Conservation (phyloP, 352 stramenopile genomes). For the Pythium monospermum region DNA sequence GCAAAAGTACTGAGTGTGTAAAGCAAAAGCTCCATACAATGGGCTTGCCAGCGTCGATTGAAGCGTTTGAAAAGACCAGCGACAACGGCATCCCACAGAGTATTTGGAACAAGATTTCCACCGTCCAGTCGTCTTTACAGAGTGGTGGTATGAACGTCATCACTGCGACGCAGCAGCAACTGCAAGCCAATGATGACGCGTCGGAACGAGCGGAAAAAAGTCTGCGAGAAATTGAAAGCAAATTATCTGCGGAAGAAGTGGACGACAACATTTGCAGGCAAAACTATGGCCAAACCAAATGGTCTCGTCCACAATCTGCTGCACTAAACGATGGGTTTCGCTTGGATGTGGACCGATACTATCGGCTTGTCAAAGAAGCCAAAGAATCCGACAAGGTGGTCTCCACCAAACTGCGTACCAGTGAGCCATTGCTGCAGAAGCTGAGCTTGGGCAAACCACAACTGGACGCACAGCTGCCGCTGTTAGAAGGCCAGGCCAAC, state of each 20-base stretch:
- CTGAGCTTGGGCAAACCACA: slow-evolving; percentile 44
- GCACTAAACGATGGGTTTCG: slow-evolving; percentile 54
- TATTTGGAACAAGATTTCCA: slow-evolving; percentile 53
- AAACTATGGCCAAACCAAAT: slow-evolving; percentile 59
- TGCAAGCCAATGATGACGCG: slow-evolving; percentile 47
- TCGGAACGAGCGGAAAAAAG: slow-evolving; percentile 56
- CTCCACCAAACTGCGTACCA: slow-evolving; percentile 37
- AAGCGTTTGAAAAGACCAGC: slow-evolving; percentile 65
- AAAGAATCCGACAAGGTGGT: slow-evolving; percentile 68
- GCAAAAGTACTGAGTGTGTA: slow-evolving; percentile 38
- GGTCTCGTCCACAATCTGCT: slow-evolving; percentile 45
- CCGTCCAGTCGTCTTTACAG: slow-evolving; percentile 31
- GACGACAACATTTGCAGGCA: slow-evolving; percentile 65
- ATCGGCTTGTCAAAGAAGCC: slow-evolving; percentile 62
- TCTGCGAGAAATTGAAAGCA: slow-evolving; percentile 46
- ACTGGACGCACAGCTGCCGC: slow-evolving; percentile 52
- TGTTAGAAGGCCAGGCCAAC: slow-evolving; percentile 38
- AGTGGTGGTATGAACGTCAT: slow-evolving; percentile 2
- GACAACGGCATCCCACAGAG: slow-evolving; percentile 48
- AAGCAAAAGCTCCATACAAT: slow-evolving; percentile 54
- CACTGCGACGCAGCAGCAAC: slow-evolving; percentile 33
- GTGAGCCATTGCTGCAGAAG: slow-evolving; percentile 29
- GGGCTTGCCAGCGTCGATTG: slow-evolving; percentile 68
- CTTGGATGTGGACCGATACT: slow-evolving; percentile 67
- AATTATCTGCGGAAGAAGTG: slow-evolving; percentile 48